phyloP scores from a whole-genome alignment of 192 early-diverging fungal genomes.

The Thoreauomyces humboldtii region DNA sequence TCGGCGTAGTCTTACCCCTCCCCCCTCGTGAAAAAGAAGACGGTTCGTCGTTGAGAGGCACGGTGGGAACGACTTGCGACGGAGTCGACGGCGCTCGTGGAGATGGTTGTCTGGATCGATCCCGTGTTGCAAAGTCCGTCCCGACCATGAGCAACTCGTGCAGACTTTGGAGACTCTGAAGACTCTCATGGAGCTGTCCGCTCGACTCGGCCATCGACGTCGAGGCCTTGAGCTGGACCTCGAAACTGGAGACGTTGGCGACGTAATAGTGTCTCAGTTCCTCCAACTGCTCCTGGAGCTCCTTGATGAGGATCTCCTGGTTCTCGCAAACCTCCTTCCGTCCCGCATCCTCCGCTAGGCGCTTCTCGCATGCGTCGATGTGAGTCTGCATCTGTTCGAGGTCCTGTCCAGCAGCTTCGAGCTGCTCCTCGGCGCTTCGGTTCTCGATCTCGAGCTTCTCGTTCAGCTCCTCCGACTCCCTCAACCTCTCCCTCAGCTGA shows the following conservation, averaged over 20 bases:
- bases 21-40: too few species aligned
- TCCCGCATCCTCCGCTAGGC: neutral
- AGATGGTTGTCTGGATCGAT: neutral
- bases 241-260: constrained; percentile 2
- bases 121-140: neutral
- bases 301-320: constrained; percentile 12
- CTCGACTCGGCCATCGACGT: constrained; percentile 6
- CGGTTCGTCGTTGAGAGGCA: too few species aligned
- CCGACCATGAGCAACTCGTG: constrained; percentile 2
- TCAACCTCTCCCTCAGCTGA: neutral
- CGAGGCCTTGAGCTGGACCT: constrained; percentile 1
- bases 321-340: neutral
- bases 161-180: too few species aligned
- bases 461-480: constrained; percentile 6
- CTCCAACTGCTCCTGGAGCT: constrained; percentile 23
- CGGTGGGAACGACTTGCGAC: neutral
- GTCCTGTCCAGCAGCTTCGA: neutral
- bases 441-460: constrained; percentile 9
- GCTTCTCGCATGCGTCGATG: neutral
- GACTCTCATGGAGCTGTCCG: neutral
- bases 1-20: too few species aligned
- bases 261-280: constrained; percentile 2
- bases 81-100: too few species aligned
- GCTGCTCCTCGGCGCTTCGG: neutral
- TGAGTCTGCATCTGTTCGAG: neutral